These are phyloP conservation scores for Boletus nobilissimus DNA, from an alignment of 1,284 basidiomycete species.

Conservation along the genomic window DNA sequence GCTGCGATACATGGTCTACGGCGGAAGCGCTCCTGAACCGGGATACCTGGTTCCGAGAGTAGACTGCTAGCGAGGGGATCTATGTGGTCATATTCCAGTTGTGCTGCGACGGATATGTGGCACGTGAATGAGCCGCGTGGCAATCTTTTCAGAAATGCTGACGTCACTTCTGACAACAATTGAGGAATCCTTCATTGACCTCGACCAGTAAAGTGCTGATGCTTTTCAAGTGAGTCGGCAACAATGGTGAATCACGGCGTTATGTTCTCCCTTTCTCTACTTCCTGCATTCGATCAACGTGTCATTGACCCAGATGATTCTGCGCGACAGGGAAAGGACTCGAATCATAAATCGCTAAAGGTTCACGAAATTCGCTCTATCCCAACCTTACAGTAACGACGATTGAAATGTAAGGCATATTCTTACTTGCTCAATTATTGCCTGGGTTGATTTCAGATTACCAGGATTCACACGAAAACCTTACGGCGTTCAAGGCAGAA, in stretches of 20 bases:
- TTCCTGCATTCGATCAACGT: neutral
- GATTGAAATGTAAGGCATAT: constrained; percentile 50
- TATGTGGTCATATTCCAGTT: too few species aligned
- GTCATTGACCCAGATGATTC: neutral
- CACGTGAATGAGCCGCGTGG: too few species aligned
- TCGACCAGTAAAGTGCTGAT: neutral
- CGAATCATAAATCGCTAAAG: neutral
- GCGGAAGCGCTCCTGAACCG: too few species aligned
- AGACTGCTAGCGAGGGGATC: too few species aligned
- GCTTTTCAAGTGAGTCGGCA: neutral
- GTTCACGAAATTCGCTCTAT: neutral
- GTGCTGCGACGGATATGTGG: too few species aligned
- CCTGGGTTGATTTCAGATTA: neutral
- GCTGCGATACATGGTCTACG: too few species aligned
- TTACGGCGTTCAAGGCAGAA: constrained; percentile 39
- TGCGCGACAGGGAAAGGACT: neutral
- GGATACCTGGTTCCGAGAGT: too few species aligned
- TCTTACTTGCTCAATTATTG: neutral
- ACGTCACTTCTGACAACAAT: too few species aligned
- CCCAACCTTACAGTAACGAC: constrained; percentile 48
- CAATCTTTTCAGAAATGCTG: too few species aligned
- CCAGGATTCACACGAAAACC: constrained; percentile 42
- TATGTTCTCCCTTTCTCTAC: neutral
- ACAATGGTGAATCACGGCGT: neutral
- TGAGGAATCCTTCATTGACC: neutral